Conservation (phyloP, 148 eudicot genomes). For the Spergularia marina region DNA sequence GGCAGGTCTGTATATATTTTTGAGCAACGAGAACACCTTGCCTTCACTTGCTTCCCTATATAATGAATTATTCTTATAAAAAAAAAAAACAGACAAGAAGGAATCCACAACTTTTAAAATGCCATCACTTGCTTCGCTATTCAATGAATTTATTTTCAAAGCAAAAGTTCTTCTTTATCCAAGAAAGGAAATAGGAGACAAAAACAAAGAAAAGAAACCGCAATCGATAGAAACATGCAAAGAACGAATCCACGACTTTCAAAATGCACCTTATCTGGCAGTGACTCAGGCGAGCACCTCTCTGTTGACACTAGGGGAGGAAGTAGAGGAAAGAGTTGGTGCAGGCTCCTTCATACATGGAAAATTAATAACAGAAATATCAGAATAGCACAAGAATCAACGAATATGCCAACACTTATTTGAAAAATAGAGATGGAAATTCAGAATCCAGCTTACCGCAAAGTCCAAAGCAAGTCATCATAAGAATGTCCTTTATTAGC, state of each 20-base stretch:
- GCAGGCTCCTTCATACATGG: constrained; percentile 67
- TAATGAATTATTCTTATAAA: too few species aligned
- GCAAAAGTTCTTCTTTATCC: background rate
- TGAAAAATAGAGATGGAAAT: background rate
- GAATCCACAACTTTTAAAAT: too few species aligned
- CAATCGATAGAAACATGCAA: constrained; percentile 6
- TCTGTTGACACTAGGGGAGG: constrained; percentile 33
- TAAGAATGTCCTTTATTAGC: constrained; percentile 70
- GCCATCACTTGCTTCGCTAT: too few species aligned
- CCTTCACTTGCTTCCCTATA: too few species aligned
- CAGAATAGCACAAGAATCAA: background rate
- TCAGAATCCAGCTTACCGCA: constrained; percentile 52
- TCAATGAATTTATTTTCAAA: background rate
- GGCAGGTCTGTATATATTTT: too few species aligned
- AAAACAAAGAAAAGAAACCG: background rate
- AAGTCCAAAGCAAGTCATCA: constrained; percentile 83
- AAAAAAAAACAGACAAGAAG: too few species aligned
- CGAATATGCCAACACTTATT: background rate
- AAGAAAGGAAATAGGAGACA: background rate
- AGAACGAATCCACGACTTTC: background rate
- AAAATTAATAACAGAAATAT: constrained; percentile 21
- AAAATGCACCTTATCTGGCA: constrained; percentile 53
- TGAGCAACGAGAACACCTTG: too few species aligned
- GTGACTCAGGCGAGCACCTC: constrained; percentile 34
- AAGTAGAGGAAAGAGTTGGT: constrained; percentile 54